Conservation (phyloP, 495 filamentous ascomycete species). For the Trypethelium eluteriae region DNA sequence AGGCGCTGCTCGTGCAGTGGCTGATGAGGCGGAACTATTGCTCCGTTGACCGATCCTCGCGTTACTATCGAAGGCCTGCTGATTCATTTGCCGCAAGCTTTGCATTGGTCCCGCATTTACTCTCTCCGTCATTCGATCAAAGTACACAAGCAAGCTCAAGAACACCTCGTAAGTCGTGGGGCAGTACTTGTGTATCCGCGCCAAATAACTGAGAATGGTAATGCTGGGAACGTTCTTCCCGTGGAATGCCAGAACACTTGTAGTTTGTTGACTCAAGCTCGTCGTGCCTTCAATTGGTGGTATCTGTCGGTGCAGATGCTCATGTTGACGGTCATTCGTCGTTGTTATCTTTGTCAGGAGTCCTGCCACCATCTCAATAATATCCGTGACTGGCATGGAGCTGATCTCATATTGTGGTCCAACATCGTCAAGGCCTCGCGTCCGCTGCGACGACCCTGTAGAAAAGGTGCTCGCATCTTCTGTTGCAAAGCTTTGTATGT, state of each 20-base stretch:
- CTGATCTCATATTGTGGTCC: slow-evolving; percentile 83
- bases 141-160: slow-evolving; percentile 89
- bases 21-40: slow-evolving; percentile 25
- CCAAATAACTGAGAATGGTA: slow-evolving; percentile 91
- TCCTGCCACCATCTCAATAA: slow-evolving; percentile 99
- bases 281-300: slow-evolving; percentile 56
- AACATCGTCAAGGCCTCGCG: slow-evolving; percentile 38
- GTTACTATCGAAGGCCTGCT: slow-evolving; percentile 30
- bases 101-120: slow-evolving; percentile 68
- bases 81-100: slow-evolving; percentile 41
- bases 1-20: slow-evolving; percentile 17
- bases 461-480: slow-evolving; percentile 51
- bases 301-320: slow-evolving; percentile 64
- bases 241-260: slow-evolving; percentile 95
- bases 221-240: slow-evolving; percentile 98
- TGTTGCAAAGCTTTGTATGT: slow-evolving; percentile 81
- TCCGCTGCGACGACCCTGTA: slow-evolving; percentile 31
- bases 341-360: slow-evolving; percentile 96
- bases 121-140: slow-evolving; percentile 96
- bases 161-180: slow-evolving; percentile 99
- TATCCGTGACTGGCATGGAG: slow-evolving; percentile 92
- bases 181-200: slow-evolving; percentile 96
- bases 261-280: slow-evolving; percentile 68
- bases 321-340: slow-evolving; percentile 91
- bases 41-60: slow-evolving; percentile 21